phyloP scores from a whole-genome alignment of 2,329 filamentous ascomycete species.

The Septoria petroselini region DNA sequence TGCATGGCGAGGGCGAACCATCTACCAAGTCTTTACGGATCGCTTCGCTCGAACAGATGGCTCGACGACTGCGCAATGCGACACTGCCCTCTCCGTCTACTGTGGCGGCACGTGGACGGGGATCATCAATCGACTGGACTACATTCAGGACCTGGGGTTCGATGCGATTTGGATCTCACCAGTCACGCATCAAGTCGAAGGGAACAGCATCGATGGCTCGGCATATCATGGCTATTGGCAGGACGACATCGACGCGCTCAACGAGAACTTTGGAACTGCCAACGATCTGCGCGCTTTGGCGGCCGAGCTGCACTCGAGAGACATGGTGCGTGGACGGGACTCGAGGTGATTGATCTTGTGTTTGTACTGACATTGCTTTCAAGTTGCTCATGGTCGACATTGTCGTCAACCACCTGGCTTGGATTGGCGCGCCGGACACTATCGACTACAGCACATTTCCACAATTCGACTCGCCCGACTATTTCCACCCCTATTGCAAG shows the following conservation, averaged over 20 bases:
- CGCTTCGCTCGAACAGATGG: constrained; percentile 43
- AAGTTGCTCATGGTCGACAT: constrained; percentile 42
- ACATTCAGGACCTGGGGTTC: constrained; percentile 53
- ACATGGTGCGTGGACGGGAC: constrained; percentile 33
- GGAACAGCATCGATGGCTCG: constrained; percentile 38
- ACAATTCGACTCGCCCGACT: constrained; percentile 42
- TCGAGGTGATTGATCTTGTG: neutral
- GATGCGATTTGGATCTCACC: constrained; percentile 53
- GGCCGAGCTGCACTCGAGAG: constrained; percentile 37
- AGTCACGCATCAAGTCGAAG: constrained; percentile 48
- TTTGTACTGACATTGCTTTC: constrained; percentile 14
- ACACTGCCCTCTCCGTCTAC: constrained; percentile 44
- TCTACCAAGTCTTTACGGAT: constrained; percentile 47
- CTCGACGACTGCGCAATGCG: constrained; percentile 41
- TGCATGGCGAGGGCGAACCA: constrained; percentile 41
- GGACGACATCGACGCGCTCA: constrained; percentile 46
- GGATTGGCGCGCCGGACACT: constrained; percentile 29
- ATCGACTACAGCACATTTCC: constrained; percentile 39
- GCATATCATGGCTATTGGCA: constrained; percentile 59
- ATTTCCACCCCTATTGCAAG: constrained; percentile 54
- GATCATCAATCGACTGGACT: constrained; percentile 58
- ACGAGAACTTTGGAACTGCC: constrained; percentile 39
- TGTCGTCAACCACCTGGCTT: constrained; percentile 41
- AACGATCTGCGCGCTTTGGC: constrained; percentile 39
- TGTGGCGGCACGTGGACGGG: constrained; percentile 62